Conservation (phyloP, 345 rosid species). For the Boechera retrofracta region DNA sequence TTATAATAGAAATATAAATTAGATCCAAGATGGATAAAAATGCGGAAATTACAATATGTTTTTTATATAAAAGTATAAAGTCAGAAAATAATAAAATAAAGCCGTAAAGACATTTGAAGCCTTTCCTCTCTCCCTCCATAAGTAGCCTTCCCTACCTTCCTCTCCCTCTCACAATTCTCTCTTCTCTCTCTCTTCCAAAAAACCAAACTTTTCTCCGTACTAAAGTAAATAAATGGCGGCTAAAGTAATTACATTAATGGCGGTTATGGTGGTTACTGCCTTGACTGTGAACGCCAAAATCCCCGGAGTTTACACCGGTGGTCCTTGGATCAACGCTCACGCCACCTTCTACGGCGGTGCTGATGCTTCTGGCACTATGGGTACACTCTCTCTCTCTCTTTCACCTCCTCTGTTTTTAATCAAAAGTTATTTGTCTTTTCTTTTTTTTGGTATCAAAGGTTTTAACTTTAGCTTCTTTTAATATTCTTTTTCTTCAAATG, state of each 20-base stretch:
- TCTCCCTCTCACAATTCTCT: constrained; percentile 31
- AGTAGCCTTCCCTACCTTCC: constrained; percentile 30
- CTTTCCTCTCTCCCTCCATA: constrained; percentile 32
- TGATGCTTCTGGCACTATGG: constrained; percentile 93
- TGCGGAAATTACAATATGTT: background rate
- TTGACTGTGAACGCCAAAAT: constrained; percentile 55
- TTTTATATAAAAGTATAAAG: background rate
- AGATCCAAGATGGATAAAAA: constrained; percentile 21
- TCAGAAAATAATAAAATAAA: constrained; percentile 10
- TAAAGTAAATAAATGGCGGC: constrained; percentile 37
- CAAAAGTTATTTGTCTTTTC: background rate
- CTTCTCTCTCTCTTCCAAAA: constrained; percentile 9
- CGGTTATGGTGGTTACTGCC: constrained; percentile 33
- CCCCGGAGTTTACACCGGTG: constrained; percentile 73
- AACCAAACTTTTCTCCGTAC: background rate
- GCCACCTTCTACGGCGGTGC: constrained; percentile 88
- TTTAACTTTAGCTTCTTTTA: background rate
- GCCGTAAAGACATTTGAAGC: constrained; percentile 29
- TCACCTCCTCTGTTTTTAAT: background rate
- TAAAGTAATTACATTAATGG: constrained; percentile 9
- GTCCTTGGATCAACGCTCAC: constrained; percentile 71
- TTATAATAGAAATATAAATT: constrained; percentile 22
- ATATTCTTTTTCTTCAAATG: too few species aligned
- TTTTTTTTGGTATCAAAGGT: background rate
- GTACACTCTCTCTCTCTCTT: constrained; percentile 42